Evolutionary conservation across 2,329 filamentous ascomycete genomes (phyloP), one percentile per base, ranked within the genome.

Genomic region (Xylaria sp.): DNA sequence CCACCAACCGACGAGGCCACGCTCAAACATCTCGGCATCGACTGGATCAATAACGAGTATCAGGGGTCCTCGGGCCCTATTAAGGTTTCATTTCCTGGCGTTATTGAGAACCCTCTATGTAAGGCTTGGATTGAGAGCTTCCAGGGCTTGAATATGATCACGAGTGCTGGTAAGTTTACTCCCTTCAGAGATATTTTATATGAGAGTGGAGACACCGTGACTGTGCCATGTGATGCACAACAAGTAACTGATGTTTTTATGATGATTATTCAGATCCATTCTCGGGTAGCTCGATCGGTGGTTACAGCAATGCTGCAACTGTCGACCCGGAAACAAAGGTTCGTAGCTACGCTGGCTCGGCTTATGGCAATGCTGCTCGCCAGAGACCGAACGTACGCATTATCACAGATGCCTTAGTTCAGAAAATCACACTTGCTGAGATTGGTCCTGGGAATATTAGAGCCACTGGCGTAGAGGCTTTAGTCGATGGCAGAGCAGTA

Each of bases 111-210:
- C 31, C 71, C 68, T 13, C 48, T 74, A 26, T 64, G 63, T 28
- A 75, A 73, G 61, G 73, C 73, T 20, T 76, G 72, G 73, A 70
- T 75, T 31, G 72, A 73, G 42, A 65, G 70, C 17, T 75, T 75
- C 40, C 65, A 68, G 4, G 60, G 61, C 10, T 44, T 73, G 62
- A 62, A 70, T 15, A 73, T 70, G 28, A 42, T 46, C 15, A 73
- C 71, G n/a, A 75, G 20, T 46, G 56, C 48, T 17, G 57, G 63
- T 60, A 54, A 65, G 63, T 56, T 10, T 6, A 38, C 15, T 3
- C 17, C 38, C 13, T 23, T 31, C 1, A 31, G 17, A 15, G 11
- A 31, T 17, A 17, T 28, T 31, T 13, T 17, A 31, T 51, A 17
- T 28, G 11, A 31, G 26, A 31, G 28, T 28, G 28, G 28, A 28